Evolutionary conservation across 1,139 yeast genomes (phyloP).

Genomic region (Blastobotrys aristatus): DNA sequence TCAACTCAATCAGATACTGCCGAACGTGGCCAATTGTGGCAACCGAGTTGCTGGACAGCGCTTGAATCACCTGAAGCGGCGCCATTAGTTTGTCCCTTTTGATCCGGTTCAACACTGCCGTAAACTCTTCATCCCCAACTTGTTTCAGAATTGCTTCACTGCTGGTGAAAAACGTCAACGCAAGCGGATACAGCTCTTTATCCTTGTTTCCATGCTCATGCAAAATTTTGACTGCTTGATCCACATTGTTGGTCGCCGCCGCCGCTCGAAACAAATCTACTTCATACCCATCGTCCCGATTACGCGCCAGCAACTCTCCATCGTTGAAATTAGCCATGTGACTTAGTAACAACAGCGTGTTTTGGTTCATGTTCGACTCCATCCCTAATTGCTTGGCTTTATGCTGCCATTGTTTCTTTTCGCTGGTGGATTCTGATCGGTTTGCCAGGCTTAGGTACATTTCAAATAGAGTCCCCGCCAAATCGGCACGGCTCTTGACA

Average conservation of each 20-base stretch:
- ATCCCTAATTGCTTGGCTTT: slow-evolving; percentile 57
- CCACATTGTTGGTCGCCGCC: slow-evolving; percentile 53
- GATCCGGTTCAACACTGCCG: slow-evolving; percentile 49
- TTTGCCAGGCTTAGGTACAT: slow-evolving; percentile 65
- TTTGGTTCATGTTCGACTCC: slow-evolving; percentile 45
- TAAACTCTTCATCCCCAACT: slow-evolving; percentile 52
- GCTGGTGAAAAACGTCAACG: slow-evolving; percentile 62
- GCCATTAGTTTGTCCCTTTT: slow-evolving; percentile 54
- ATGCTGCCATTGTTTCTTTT: slow-evolving; percentile 49
- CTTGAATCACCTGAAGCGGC: slow-evolving; percentile 70
- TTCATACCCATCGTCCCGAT: slow-evolving; percentile 46
- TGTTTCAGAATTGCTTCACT: slow-evolving; percentile 47
- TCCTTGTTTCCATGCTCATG: slow-evolving; percentile 56
- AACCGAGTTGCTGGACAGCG: slow-evolving; percentile 57
- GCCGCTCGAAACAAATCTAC: slow-evolving; percentile 63
- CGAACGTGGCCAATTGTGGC: slow-evolving; percentile 72
- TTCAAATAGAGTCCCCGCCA: slow-evolving; percentile 75
- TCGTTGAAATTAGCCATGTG: slow-evolving; percentile 41
- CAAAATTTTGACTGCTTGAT: slow-evolving; percentile 52
- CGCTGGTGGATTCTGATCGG: slow-evolving; percentile 36
- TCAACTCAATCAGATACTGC: slow-evolving; percentile 58
- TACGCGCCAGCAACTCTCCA: slow-evolving; percentile 23
- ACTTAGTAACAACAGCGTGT: slow-evolving; percentile 59
- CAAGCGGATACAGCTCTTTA: slow-evolving; percentile 61
- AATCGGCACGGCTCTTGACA: slow-evolving; percentile 61